A percentile compares a stretch with the other conserved stretches of the same genome.
Conservation (phyloP, 257 asterid species). For the Solanum acaule region DNA sequence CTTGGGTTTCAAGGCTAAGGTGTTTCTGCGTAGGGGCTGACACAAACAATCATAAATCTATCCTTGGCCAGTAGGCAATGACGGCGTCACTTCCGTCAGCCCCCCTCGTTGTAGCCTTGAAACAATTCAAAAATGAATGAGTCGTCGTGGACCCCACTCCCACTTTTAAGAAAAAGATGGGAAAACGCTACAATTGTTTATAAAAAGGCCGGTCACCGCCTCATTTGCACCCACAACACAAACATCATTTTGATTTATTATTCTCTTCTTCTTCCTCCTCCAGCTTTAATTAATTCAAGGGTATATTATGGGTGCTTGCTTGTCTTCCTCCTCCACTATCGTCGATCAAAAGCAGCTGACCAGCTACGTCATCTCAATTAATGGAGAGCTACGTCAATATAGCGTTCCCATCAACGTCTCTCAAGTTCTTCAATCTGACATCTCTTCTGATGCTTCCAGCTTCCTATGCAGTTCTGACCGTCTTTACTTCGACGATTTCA, state of each 20-base stretch:
- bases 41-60: background rate
- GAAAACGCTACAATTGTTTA: background rate
- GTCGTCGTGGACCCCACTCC: background rate
- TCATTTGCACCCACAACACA: background rate
- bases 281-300: background rate
- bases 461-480: conserved; percentile 63
- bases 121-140: background rate
- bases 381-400: conserved; percentile 40
- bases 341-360: background rate
- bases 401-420: conserved; percentile 32
- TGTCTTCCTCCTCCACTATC: conserved; percentile 27
- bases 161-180: background rate
- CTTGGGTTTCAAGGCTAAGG: background rate
- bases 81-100: background rate
- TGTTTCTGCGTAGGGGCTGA: background rate
- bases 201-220: background rate
- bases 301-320: conserved; percentile 33
- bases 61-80: background rate
- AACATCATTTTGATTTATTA: background rate
- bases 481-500: conserved; percentile 42
- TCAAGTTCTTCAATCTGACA: conserved; percentile 27
- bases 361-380: conserved; percentile 30
- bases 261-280: background rate
- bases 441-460: background rate
- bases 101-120: background rate